These are phyloP conservation scores for Calocybe gangraenosa DNA, from an alignment of 768 basidiomycete genomes.

Conservation along the genomic window DNA sequence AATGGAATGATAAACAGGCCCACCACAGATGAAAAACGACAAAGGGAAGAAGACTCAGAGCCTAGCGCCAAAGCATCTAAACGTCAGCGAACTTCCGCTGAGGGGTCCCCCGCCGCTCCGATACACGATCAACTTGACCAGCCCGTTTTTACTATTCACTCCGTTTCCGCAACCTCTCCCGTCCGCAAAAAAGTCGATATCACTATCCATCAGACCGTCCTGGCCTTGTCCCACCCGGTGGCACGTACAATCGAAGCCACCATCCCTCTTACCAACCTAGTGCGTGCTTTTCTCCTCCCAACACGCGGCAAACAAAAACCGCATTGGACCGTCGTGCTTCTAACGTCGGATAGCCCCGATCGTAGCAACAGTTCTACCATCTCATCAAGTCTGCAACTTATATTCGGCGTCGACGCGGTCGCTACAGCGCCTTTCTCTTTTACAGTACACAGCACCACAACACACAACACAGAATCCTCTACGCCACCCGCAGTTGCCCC, in stretches of 20 bases:
- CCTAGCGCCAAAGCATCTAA: constrained; percentile 24
- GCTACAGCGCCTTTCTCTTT: constrained; percentile 42
- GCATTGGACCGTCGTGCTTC: constrained; percentile 69
- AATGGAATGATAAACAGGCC: constrained; percentile 20
- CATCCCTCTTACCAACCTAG: constrained; percentile 45
- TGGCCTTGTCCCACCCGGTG: constrained; percentile 49
- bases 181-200: constrained; percentile 75
- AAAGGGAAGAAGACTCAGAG: constrained; percentile 27
- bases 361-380: constrained; percentile 21
- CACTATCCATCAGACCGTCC: constrained; percentile 43
- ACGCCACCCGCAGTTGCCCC: constrained; percentile 26
- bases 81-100: constrained; percentile 26
- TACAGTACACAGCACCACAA: constrained; percentile 24
- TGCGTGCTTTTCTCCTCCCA: constrained; percentile 67
- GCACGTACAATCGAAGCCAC: constrained; percentile 46
- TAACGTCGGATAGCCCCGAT: constrained; percentile 49
- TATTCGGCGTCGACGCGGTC: constrained; percentile 68
- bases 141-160: constrained; percentile 55
- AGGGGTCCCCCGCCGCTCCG: constrained; percentile 12
- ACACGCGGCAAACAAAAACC: constrained; percentile 69
- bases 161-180: constrained; percentile 68
- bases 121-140: constrained; percentile 28
- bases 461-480: constrained; percentile 21
- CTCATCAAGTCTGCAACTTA: constrained; percentile 47
- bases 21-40: constrained; percentile 27